Evolutionary conservation across 257 asterid species (phyloP), one percentile per base, ranked within the genome.

Genomic region (Leptodermis oblonga): DNA sequence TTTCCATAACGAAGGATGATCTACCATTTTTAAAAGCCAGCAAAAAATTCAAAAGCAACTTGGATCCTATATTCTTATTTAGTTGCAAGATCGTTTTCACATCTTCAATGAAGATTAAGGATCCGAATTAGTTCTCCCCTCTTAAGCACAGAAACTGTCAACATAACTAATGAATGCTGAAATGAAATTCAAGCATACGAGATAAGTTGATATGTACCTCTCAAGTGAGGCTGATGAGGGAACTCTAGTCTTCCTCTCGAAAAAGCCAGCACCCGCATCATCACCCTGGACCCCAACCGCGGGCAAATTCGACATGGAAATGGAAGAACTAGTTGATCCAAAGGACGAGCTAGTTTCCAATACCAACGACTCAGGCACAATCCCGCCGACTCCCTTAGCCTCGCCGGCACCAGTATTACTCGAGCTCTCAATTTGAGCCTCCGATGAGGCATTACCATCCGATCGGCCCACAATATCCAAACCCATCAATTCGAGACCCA

Each of bases 321-420:
- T 59, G 68, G 88, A 85, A 37, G 98, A 92, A 74, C 79, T 73
- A 22, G 86, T 84, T 18, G 96, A 90, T 43, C 95, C 97, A 65
- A 88, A 88, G 17, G 96, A 88, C n/a, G 95, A 88, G 73, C 83
- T 83, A 41, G 93, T 90, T 78, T 92, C 97, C 79, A 90, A 56
- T 31, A 85, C 86, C 49, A 88, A 49, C 11, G 96, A 85, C 67
- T 92, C 97, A 1, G 89, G 75, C 59, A 65, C 52, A 54, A 62
- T 18, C 37, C 76, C 76, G 25, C 60, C 46, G 39, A 48, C 14
- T 11, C 39, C 78, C 59, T 79, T 76, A 69, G 62, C 68, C 31
- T 83, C 72, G 65, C 85, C 85, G 76, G 74, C 75, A 68, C 83
- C 81, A 4, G 62, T 65, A 70, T 73, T 76, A 70, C 76, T 71